phyloP scores from a whole-genome alignment of 352 stramenopile genomes.

The Phytopythium chamaehyphon region DNA sequence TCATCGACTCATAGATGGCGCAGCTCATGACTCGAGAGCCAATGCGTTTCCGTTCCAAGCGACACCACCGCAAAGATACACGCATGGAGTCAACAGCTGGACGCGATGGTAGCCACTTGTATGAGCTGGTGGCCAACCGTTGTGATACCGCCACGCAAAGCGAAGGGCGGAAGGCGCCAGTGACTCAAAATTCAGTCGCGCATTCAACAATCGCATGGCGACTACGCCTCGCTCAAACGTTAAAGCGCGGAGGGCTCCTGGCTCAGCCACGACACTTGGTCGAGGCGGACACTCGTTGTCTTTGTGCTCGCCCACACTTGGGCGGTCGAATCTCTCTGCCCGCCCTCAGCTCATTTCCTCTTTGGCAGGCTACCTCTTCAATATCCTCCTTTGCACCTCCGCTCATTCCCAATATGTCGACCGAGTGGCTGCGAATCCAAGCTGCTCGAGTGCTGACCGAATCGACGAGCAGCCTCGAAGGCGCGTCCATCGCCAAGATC shows the following conservation, averaged over 20 bases:
- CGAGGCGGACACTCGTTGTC: too few species aligned
- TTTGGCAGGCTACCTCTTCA: neutral
- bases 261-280: too few species aligned
- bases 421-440: constrained; percentile 2
- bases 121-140: too few species aligned
- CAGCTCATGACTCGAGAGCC: neutral
- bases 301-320: too few species aligned
- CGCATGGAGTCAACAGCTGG: neutral
- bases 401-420: neutral
- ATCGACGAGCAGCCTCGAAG: constrained; percentile 15
- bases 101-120: neutral
- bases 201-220: neutral
- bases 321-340: too few species aligned
- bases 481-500: constrained; percentile 35
- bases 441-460: constrained; percentile 19
- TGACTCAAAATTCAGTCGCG: too few species aligned
- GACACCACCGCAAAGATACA: constrained; percentile 1
- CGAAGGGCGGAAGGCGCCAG: neutral
- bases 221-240: neutral
- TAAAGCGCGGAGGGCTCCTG: neutral
- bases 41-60: neutral
- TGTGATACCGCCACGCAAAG: neutral
- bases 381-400: neutral
- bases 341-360: neutral
- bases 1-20: neutral